Conservation (phyloP, 2,329 filamentous ascomycete genomes). For the Cordyceps pruinosa region DNA sequence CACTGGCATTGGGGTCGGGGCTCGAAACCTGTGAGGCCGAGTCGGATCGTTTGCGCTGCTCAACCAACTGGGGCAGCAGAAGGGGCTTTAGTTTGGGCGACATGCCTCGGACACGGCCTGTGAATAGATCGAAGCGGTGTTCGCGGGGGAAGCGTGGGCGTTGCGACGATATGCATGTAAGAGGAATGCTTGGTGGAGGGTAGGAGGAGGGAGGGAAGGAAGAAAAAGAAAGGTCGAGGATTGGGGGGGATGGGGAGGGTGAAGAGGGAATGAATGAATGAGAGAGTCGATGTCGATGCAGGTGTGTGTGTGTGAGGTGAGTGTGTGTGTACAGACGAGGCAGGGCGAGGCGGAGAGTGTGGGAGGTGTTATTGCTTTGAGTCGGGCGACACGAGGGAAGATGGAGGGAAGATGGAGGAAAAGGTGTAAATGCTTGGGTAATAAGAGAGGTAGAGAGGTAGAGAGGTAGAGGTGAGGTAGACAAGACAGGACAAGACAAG, state of each 20-base stretch:
- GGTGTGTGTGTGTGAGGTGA: neutral
- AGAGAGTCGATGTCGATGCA: neutral
- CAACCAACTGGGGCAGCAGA: constrained; percentile 46
- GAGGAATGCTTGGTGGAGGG: too few relatives aligned
- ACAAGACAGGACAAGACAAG: neutral
- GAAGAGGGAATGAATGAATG: neutral
- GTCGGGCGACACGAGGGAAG: neutral
- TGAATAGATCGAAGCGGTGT: neutral
- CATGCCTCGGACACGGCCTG: constrained; percentile 27
- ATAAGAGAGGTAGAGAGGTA: neutral
- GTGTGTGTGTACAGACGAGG: neutral
- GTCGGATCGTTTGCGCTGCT: constrained; percentile 39
- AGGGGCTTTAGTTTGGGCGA: constrained; percentile 46
- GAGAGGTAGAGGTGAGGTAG: neutral
- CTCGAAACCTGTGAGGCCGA: constrained; percentile 19
- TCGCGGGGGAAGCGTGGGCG: neutral
- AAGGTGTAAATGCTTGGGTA: neutral
- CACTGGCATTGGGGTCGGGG: constrained; percentile 23
- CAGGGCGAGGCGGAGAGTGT: neutral
- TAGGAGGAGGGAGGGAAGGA: neutral
- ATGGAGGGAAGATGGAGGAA: constrained; percentile 8
- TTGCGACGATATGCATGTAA: constrained; percentile 4
- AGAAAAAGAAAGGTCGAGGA: neutral
- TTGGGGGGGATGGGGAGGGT: neutral
- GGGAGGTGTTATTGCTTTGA: neutral